Conservation (phyloP, 2,329 filamentous ascomycete genomes). For the Pezicula radicicola region DNA sequence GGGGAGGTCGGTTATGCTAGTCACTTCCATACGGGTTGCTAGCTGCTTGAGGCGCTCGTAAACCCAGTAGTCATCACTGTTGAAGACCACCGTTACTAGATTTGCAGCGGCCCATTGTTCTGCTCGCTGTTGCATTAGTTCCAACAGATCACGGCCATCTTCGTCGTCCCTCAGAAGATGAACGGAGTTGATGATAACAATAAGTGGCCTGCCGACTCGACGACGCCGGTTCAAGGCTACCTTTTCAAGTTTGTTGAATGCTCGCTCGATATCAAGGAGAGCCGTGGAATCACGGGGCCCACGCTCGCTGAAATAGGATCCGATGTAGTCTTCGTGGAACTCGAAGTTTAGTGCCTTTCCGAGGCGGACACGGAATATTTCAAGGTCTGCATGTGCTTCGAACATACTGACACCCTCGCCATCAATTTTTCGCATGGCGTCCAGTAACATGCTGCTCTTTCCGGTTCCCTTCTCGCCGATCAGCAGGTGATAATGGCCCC, state of each 20-base stretch:
- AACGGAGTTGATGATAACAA: conserved; percentile 93
- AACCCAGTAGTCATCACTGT: conserved; percentile 98
- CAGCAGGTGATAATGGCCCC: conserved; percentile 86
- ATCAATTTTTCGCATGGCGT: conserved; percentile 90
- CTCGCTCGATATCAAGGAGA: conserved; percentile 90
- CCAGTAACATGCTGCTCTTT: conserved; percentile 94
- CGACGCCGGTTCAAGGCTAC: conserved; percentile 73
- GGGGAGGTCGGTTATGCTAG: conserved; percentile 78
- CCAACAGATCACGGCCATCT: conserved; percentile 87
- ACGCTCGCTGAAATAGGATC: conserved; percentile 89
- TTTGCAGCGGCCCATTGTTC: conserved; percentile 95
- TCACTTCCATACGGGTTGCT: conserved; percentile 91
- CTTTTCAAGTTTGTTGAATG: conserved; percentile 97
- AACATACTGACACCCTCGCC: conserved; percentile 92
- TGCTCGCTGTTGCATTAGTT: conserved; percentile 90
- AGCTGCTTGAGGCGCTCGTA: conserved; percentile 93
- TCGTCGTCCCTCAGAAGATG: conserved; percentile 90
- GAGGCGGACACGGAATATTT: conserved; percentile 90
- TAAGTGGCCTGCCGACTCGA: conserved; percentile 61
- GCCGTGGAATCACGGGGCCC: conserved; percentile 91
- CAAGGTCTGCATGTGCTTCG: conserved; percentile 90
- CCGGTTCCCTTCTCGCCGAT: conserved; percentile 95
- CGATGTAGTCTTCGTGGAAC: conserved; percentile 97
- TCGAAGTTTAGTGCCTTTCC: conserved; percentile 96
- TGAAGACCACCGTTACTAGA: conserved; percentile 89